phyloP scores from a whole-genome alignment of 1,139 yeast genomes.

The Geotrichum bryndzae region DNA sequence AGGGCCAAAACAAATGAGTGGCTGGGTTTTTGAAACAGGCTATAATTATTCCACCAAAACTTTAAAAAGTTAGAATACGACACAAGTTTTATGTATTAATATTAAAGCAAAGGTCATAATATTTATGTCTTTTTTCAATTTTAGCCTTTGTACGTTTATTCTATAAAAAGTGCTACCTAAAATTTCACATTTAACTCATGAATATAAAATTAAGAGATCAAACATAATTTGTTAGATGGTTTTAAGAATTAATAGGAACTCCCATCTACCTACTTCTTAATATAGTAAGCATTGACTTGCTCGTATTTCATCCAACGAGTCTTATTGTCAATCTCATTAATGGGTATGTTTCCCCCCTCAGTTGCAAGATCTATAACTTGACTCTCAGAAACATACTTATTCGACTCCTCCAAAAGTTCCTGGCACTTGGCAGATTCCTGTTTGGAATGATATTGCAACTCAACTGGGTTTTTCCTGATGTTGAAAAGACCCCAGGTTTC shows the following conservation, averaged over 20 bases:
- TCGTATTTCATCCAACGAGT: constrained; percentile 7
- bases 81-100: too few relatives aligned
- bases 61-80: too few relatives aligned
- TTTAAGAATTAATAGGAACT: background rate
- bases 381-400: background rate
- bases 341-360: background rate
- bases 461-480: constrained; percentile 44
- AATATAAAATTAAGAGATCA: too few relatives aligned
- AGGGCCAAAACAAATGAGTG: too few relatives aligned
- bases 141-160: too few relatives aligned
- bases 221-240: background rate
- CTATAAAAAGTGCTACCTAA: too few relatives aligned
- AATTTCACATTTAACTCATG: too few relatives aligned
- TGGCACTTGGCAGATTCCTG: constrained; percentile 35
- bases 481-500: constrained; percentile 48
- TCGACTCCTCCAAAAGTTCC: constrained; percentile 45
- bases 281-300: background rate
- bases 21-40: too few relatives aligned
- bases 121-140: too few relatives aligned
- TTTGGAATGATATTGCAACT: constrained; percentile 40
- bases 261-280: background rate
- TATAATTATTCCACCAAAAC: too few relatives aligned
- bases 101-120: too few relatives aligned
- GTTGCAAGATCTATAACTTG: background rate
- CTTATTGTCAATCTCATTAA: constrained; percentile 5